Base-by-base conservation (phyloP, 2,329 filamentous ascomycete genomes). In the Phyllosticta citrichinensis region DNA sequence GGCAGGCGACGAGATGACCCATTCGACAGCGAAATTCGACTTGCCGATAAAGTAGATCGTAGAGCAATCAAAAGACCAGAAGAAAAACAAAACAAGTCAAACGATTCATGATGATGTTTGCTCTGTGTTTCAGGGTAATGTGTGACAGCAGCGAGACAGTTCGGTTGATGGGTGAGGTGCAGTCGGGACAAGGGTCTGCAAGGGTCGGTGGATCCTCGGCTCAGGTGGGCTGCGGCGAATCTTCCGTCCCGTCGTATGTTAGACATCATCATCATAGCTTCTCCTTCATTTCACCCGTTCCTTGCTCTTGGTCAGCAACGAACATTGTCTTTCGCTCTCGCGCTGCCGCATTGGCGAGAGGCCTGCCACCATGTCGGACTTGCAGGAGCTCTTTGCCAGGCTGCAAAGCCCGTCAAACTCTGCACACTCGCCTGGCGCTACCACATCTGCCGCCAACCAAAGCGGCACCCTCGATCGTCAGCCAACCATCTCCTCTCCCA, bases 401-500 rank as follows among this genome's bases (percentile, higher is more conserved):
- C 70, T 78, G 58, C 76, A 75, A 66, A 70, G 70, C 40, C 61
- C 66, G 20, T 59, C 61, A 33, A 66, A 66, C 56, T 58, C 64
- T 59, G 56, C 62, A 33, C 57, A 57, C 62, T 64, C 63, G 30
- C 62, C 63, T 25, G 61, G 56, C 61, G 56, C 61, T 20, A 56
- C 56, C 22, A 50, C 52, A 24, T 35, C 60, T 51, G 60, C 54
- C 55, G 62, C 58, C 40, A 56, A 57, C 56, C 24, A 20, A 20
- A 33, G 52, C 50, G 52, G 61, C 51, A 64, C 65, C 58, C 64
- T 65, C 56, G 82, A 84, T 66, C 80, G 80, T 62, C 79, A 80
- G 63, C 81, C 83, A 40, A 79, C 79, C 19, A 81, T 84, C 30
- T 81, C 83, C 14, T 84, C 83, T 52, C 79, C 82, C 40, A 70